Base-by-base conservation (phyloP, 495 filamentous ascomycete species). In the Trichoderma gamsii region DNA sequence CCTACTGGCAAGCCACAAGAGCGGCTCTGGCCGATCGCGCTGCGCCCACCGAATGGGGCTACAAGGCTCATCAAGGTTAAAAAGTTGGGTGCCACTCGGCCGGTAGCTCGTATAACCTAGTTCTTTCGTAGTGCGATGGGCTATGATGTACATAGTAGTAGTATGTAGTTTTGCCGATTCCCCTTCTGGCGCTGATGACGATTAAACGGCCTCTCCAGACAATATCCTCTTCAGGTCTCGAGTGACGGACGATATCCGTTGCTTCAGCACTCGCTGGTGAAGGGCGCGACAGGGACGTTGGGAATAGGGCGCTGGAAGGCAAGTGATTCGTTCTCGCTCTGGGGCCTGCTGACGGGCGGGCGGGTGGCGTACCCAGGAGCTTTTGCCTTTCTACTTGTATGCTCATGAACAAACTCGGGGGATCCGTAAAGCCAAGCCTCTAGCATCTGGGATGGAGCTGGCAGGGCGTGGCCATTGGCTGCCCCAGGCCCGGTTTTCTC, bases 1-100 rank as follows among this genome's bases (percentile, higher is more conserved):
- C 56, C 56, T 61, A 61, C 23, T 32, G 56, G 27, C 56, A 61
- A 61, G 56, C 56, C 56, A 52, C 21, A 23, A 16, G 18, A 52
- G 18, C 18, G 49, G 35, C 35, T 9, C 49, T 52, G 49, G 49
- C 49, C 21, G 49, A 52, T 23, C 18, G 49, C 49, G 18, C 21
- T 52, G 49, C 49, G 49, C 49, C 49, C 21, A 15, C 4, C 46
- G 15, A 51, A 51, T 7, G 46, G 46, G 46, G 46, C 49, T 52
- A 21, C 49, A 52, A n/a, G 49, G 8, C n/a, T 52, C n/a, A 46
- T n/a, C n/a, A 21, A 21, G 49, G 21, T 52, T 11, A 21, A 11
- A 21, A 25, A 23, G 18, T 38, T 38, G 35, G 2, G 35, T 38
- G 35, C 35, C 35, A 38, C 35, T 38, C 35, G 35, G 35, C 35